Conservation (phyloP, 2,329 filamentous ascomycete genomes). For the Tympanopsis confertula region DNA sequence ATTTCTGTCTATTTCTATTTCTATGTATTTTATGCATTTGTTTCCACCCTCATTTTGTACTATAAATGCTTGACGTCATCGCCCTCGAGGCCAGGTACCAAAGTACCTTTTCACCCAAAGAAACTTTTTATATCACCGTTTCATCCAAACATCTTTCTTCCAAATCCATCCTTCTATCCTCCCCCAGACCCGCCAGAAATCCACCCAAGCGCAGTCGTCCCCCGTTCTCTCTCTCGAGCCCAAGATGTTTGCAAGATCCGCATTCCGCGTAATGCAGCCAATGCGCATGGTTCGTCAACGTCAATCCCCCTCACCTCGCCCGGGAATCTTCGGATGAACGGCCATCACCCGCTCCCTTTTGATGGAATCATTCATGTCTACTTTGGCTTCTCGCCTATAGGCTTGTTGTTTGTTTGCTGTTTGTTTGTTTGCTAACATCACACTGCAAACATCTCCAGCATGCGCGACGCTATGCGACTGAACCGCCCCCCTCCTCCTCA, state of each 20-base stretch:
- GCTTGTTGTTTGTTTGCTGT: constrained; percentile 53
- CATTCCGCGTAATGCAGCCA: constrained; percentile 52
- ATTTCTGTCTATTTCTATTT: too few relatives aligned
- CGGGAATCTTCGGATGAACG: constrained; percentile 5
- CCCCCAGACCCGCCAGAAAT: too few relatives aligned
- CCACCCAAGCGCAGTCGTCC: neutral
- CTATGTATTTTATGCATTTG: too few relatives aligned
- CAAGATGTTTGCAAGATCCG: constrained; percentile 58
- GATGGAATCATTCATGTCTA: constrained; percentile 5
- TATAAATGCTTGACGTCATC: too few relatives aligned
- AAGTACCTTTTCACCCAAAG: too few relatives aligned
- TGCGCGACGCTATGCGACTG: constrained; percentile 55
- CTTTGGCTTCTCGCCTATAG: constrained; percentile 21
- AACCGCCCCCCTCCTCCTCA: constrained; percentile 25
- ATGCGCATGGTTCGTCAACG: constrained; percentile 45
- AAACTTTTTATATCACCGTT: too few relatives aligned
- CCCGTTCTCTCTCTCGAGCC: neutral
- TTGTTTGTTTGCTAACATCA: too few relatives aligned
- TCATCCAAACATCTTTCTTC: too few relatives aligned
- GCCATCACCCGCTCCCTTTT: constrained; percentile 8
- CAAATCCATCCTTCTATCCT: too few relatives aligned
- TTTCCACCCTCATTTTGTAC: too few relatives aligned
- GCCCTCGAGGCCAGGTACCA: too few relatives aligned
- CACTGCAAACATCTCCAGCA: constrained; percentile 10
- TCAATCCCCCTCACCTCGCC: constrained; percentile 1